These are phyloP conservation scores for Cystobasidiaceae sp. DNA, from an alignment of 1,284 basidiomycete species.

Conservation along the genomic window DNA sequence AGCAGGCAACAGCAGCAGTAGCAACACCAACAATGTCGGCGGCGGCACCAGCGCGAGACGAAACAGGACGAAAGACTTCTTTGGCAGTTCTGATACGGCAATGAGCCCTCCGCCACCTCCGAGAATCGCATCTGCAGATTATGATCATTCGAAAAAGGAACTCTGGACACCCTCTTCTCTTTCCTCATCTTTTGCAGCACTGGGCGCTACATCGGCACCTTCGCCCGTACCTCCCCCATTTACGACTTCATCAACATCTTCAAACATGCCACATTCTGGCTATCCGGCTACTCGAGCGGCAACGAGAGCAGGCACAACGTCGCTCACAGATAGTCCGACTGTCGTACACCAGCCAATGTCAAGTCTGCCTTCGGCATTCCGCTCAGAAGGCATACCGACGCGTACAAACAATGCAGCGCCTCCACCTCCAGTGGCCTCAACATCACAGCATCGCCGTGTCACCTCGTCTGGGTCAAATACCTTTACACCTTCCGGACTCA, in stretches of 20 bases:
- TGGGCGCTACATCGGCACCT: not conserved
- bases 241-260: not conserved
- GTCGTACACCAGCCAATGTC: constrained; percentile 13
- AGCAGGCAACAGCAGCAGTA: too few relatives aligned
- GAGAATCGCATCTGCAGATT: constrained; percentile 16
- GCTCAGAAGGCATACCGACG: not conserved
- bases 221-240: not conserved
- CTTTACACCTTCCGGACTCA: not conserved
- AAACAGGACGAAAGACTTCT: constrained; percentile 23
- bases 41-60: not conserved
- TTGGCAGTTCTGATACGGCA: constrained; percentile 12
- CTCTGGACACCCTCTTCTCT: not conserved
- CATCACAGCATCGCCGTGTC: not conserved
- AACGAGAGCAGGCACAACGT: too few relatives aligned
- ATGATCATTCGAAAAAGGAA: not conserved
- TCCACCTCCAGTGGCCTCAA: not conserved
- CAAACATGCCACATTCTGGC: too few relatives aligned
- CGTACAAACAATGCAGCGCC: not conserved
- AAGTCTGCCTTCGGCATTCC: constrained; percentile 7
- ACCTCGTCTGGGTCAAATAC: not conserved
- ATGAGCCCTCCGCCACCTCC: constrained; percentile 28
- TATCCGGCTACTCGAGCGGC: too few relatives aligned
- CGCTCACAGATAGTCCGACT: too few relatives aligned
- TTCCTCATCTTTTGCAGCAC: not conserved
- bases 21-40: too few relatives aligned